phyloP scores from a whole-genome alignment of 73 alveolate genomes.

The Blepharisma japonicum region DNA sequence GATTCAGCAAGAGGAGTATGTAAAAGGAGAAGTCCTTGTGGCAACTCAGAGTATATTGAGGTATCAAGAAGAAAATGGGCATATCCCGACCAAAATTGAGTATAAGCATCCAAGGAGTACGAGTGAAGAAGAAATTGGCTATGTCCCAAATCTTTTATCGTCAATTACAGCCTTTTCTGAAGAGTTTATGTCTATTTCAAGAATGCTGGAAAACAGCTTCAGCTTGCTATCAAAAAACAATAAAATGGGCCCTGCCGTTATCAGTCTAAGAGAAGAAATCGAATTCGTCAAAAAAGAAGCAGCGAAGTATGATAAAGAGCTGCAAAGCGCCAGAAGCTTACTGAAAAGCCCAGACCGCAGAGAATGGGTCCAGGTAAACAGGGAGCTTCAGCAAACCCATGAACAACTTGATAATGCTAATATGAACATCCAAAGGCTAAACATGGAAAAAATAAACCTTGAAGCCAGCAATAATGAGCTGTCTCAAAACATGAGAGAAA shows the following conservation, averaged over 20 bases:
- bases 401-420: conserved; percentile 28
- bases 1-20: conserved; percentile 60
- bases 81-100: conserved; percentile 53
- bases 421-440: conserved; percentile 28
- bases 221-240: conserved; percentile 31
- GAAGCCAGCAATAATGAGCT: conserved; percentile 38
- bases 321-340: conserved; percentile 39
- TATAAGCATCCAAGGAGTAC: conserved; percentile 23
- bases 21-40: conserved; percentile 53
- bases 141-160: conserved; percentile 33
- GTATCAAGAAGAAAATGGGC: conserved; percentile 36
- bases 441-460: conserved; percentile 32
- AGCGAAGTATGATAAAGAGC: conserved; percentile 45
- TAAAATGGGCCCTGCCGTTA: conserved; percentile 49
- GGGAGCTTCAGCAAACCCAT: conserved; percentile 42
- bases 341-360: conserved; percentile 36
- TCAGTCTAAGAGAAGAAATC: conserved; percentile 60
- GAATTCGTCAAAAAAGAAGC: conserved; percentile 50
- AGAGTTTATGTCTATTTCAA: conserved; percentile 39
- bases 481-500: conserved; percentile 42
- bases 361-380: conserved; percentile 41
- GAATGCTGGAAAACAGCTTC: conserved; percentile 35
- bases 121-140: not conserved
- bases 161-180: conserved; percentile 48
- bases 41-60: conserved; percentile 42